phyloP scores from a whole-genome alignment of 2,329 filamentous ascomycete genomes.

The Sporothrix humicola region DNA sequence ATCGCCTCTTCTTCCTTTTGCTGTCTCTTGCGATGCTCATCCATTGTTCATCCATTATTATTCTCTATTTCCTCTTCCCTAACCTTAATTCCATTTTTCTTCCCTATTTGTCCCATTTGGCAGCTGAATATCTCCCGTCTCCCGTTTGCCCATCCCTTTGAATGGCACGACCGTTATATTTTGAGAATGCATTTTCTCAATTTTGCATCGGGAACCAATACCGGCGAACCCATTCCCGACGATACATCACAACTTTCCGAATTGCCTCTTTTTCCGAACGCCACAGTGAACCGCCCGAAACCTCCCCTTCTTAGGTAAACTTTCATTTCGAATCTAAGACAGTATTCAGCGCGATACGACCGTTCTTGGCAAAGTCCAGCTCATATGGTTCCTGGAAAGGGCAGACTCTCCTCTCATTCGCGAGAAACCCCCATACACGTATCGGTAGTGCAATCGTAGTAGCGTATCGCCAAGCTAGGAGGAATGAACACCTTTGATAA shows the following conservation, averaged over 20 bases:
- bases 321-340: constrained; percentile 4
- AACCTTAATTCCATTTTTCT: too few relatives aligned
- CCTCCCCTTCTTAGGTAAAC: background rate
- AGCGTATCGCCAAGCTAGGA: background rate
- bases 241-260: background rate
- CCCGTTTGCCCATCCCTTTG: background rate
- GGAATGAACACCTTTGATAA: background rate
- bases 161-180: background rate
- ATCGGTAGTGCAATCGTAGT: background rate
- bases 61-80: background rate
- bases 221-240: background rate
- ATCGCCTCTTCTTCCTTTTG: background rate
- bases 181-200: background rate
- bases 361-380: background rate
- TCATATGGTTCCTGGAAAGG: background rate
- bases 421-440: too few relatives aligned
- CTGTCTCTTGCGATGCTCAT: background rate
- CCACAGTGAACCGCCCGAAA: background rate
- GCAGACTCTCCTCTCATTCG: background rate
- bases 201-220: background rate
- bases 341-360: background rate
- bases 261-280: background rate
- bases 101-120: background rate
- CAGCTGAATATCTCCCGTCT: background rate
- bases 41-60: background rate